phyloP scores from a whole-genome alignment of 75 land plant genomes.

The Larix kaempferi region DNA sequence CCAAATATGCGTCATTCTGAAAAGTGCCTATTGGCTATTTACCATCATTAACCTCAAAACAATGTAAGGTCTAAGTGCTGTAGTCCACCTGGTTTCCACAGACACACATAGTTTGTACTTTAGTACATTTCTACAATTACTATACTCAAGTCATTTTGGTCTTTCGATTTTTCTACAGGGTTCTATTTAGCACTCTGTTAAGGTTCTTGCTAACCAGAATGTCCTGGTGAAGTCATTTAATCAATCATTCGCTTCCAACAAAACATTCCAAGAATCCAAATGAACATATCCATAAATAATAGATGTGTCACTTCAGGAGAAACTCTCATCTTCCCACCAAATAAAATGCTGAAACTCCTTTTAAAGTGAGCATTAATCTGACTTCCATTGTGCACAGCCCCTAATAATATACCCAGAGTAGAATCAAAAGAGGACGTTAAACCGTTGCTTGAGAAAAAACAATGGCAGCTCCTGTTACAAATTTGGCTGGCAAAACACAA shows the following conservation, averaged over 20 bases:
- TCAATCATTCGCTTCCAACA: background rate
- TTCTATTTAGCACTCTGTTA: background rate
- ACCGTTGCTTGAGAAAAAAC: background rate
- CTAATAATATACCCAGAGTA: background rate
- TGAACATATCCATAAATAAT: background rate
- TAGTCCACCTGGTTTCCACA: background rate
- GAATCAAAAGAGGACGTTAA: background rate
- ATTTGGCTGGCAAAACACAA: background rate
- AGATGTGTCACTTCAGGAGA: background rate
- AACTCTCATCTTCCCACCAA: slow-evolving; percentile 1
- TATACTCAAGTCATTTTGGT: too few relatives aligned
- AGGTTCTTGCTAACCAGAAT: background rate
- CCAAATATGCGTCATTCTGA: background rate
- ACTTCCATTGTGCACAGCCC: background rate
- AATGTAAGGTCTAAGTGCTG: slow-evolving; percentile 2
- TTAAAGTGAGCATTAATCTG: background rate
- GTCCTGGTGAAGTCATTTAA: background rate
- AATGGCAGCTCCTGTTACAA: background rate
- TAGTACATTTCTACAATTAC: too few relatives aligned
- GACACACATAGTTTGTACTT: too few relatives aligned
- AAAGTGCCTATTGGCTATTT: background rate
- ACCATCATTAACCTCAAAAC: background rate
- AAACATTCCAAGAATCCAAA: slow-evolving; percentile 1
- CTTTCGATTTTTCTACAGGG: background rate
- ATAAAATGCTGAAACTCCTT: background rate